A percentile compares a stretch with the other conserved stretches of the same genome.
These are phyloP conservation scores for Calonectria fujianensis DNA, from an alignment of 2,329 filamentous ascomycete genomes.

Conservation along the genomic window DNA sequence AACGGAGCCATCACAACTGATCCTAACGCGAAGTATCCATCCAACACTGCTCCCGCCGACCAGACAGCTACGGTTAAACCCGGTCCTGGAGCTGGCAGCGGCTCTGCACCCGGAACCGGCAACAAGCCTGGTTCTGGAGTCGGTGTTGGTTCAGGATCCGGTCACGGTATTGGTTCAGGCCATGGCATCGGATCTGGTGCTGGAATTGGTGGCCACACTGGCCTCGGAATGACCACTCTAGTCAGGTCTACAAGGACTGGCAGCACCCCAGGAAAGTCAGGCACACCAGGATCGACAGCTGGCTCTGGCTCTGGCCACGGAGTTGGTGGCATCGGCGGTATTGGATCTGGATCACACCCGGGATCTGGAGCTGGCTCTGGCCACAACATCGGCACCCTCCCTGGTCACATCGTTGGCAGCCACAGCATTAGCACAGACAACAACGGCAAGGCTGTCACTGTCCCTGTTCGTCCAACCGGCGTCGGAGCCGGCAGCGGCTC, in stretches of 20 bases:
- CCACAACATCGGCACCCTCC: background rate
- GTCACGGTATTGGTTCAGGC: background rate
- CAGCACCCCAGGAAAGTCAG: background rate
- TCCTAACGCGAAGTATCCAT: background rate
- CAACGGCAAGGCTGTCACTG: background rate
- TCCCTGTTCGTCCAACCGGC: background rate
- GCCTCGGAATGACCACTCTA: background rate
- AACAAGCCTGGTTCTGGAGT: background rate
- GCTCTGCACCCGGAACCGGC: no score
- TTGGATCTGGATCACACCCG: background rate
- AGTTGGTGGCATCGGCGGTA: background rate
- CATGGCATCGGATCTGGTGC: background rate
- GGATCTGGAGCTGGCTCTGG: background rate
- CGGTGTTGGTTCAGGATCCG: no score
- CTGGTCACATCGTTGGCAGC: background rate
- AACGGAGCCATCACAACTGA: background rate
- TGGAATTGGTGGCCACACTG: background rate
- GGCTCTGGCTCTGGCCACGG: background rate
- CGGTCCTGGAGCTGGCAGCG: background rate
- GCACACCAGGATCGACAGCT: background rate
- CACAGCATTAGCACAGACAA: background rate
- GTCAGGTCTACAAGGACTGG: background rate
- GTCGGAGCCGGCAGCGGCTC: background rate
- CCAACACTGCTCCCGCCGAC: background rate
- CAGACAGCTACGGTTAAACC: background rate